Evolutionary conservation across 495 filamentous ascomycete genomes (phyloP).

Genomic region (Aspergillus nidulans): DNA sequence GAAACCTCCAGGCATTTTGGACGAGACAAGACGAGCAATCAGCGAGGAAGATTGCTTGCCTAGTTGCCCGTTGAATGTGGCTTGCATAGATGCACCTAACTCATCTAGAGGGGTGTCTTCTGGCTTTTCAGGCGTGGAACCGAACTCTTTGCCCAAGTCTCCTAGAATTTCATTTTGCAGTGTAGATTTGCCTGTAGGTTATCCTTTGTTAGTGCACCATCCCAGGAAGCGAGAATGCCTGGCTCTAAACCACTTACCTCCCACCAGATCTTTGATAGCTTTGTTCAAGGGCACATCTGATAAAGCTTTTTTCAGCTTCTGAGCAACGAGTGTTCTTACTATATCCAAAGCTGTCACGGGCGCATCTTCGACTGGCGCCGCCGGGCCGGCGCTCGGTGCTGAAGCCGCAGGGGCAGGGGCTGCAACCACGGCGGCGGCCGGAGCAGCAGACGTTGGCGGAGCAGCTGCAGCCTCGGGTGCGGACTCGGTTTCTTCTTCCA

Average conservation of each 20-base stretch:
- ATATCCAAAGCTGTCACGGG: constrained; percentile 87
- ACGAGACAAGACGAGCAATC: constrained; percentile 89
- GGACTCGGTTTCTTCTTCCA: constrained; percentile 79
- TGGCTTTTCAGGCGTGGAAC: constrained; percentile 95
- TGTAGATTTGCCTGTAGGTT: constrained; percentile 94
- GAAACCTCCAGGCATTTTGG: constrained; percentile 99
- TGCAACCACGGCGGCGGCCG: constrained; percentile 42
- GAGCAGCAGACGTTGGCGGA: constrained; percentile 20
- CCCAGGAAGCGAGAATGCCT: not conserved
- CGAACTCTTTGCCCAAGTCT: constrained; percentile 97
- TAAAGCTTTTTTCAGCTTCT: constrained; percentile 95
- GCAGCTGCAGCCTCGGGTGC: constrained; percentile 41
- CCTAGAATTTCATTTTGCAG: constrained; percentile 94
- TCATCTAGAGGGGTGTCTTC: constrained; percentile 97
- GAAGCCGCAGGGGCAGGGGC: constrained; percentile 53
- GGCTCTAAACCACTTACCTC: constrained; percentile 60
- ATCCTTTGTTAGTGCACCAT: not conserved
- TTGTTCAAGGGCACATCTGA: constrained; percentile 89
- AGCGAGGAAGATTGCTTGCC: constrained; percentile 95
- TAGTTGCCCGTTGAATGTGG: constrained; percentile 95
- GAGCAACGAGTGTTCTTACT: constrained; percentile 85
- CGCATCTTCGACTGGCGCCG: constrained; percentile 76
- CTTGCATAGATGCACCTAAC: constrained; percentile 91
- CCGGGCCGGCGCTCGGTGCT: constrained; percentile 76
- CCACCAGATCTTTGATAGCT: constrained; percentile 97